Evolutionary conservation across 1,284 basidiomycete species (phyloP).

Genomic region (Naganishia liquefaciens): DNA sequence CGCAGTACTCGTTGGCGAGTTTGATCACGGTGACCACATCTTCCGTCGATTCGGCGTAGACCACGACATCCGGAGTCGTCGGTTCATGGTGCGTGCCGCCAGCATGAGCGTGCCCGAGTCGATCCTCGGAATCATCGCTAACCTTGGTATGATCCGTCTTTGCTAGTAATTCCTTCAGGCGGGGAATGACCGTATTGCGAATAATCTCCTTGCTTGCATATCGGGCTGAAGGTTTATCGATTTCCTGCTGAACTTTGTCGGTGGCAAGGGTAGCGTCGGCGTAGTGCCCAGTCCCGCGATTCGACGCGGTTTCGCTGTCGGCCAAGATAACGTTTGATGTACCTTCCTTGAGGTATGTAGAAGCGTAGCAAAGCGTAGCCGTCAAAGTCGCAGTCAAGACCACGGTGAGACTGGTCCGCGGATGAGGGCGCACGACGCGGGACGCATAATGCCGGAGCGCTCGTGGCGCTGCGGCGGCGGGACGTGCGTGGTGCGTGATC

Average conservation of each 20-base stretch:
- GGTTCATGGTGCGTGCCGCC: conserved; percentile 37
- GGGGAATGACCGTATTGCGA: conserved; percentile 14
- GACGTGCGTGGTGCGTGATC: neutral
- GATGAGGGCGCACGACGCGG: neutral
- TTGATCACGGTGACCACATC: conserved; percentile 70
- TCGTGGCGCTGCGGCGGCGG: neutral
- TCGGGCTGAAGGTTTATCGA: conserved; percentile 10
- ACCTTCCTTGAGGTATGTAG: conserved; percentile 3
- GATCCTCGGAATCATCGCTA: conserved; percentile 25
- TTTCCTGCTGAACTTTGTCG: conserved; percentile 7
- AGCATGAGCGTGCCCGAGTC: conserved; percentile 29
- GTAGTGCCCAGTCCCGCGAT: conserved; percentile 13
- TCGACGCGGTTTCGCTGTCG: conserved; percentile 22
- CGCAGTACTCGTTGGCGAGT: conserved; percentile 65
- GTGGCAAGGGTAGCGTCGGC: conserved; percentile 19
- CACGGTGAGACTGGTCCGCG: conserved; percentile 6
- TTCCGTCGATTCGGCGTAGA: conserved; percentile 57
- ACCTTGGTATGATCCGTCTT: conserved; percentile 23
- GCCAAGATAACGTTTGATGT: conserved; percentile 1
- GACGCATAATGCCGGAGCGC: conserved; percentile 4
- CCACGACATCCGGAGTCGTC: conserved; percentile 33
- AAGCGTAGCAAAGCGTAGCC: conserved; percentile 23
- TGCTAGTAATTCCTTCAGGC: conserved; percentile 6
- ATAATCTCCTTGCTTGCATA: conserved; percentile 27
- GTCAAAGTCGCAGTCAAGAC: conserved; percentile 14